Evolutionary conservation across 306 rosid species (phyloP).

Genomic region (Sesbania bispinosa): DNA sequence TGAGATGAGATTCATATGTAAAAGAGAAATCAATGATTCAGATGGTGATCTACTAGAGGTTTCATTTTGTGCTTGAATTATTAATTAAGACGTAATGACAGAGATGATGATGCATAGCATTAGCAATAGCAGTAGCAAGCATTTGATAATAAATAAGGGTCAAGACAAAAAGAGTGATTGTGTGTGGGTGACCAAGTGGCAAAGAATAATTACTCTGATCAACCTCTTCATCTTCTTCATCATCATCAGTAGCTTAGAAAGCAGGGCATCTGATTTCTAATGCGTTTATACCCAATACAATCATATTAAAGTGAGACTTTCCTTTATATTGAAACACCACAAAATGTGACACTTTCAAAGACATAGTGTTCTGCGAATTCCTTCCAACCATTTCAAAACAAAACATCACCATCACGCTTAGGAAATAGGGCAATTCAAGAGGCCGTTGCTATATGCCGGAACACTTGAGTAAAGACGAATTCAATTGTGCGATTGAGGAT

Average conservation of each 20-base stretch:
- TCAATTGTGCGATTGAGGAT: slow-evolving; percentile 47
- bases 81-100: too few relatives aligned
- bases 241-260: neutral
- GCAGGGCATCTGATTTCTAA: slow-evolving; percentile 8
- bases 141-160: too few relatives aligned
- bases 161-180: too few relatives aligned
- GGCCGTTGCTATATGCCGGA: too few relatives aligned
- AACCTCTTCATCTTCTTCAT: neutral
- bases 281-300: neutral
- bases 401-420: slow-evolving; percentile 10
- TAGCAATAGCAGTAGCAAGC: too few relatives aligned
- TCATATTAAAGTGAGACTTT: neutral
- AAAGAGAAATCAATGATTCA: too few relatives aligned
- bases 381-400: slow-evolving; percentile 14
- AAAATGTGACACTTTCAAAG: slow-evolving; percentile 1
- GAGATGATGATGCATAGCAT: too few relatives aligned
- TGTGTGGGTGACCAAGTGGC: too few relatives aligned
- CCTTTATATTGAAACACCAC: slow-evolving; percentile 15
- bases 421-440: too few relatives aligned
- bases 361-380: neutral
- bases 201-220: neutral
- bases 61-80: too few relatives aligned
- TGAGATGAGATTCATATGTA: too few relatives aligned
- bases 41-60: too few relatives aligned
- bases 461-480: slow-evolving; percentile 59